A percentile compares a stretch with the other conserved stretches of the same genome.
Evolutionary conservation across 805 yeast genomes (phyloP).

Genomic region (Wickerhamiella vanderwaltii): DNA sequence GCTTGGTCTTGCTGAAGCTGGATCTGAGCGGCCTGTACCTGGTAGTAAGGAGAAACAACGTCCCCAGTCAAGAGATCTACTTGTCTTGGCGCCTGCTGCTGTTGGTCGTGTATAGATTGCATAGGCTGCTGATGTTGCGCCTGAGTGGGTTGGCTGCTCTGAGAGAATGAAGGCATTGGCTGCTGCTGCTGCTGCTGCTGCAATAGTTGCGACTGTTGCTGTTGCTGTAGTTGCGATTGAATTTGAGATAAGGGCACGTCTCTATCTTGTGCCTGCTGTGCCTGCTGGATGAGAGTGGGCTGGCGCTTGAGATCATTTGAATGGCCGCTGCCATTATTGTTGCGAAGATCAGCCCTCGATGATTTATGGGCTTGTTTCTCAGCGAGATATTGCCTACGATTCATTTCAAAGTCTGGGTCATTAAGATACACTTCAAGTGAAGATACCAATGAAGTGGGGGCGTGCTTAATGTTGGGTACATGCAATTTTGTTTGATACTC

Average conservation of each 20-base stretch:
- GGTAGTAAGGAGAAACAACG: slow-evolving; percentile 16
- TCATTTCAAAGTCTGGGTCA: slow-evolving; percentile 73
- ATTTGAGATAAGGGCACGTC: not conserved
- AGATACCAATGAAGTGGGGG: slow-evolving; percentile 83
- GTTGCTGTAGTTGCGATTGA: slow-evolving; percentile 12
- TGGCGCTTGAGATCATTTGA: slow-evolving; percentile 2
- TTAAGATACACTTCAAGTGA: slow-evolving; percentile 79
- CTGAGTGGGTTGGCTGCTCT: not conserved
- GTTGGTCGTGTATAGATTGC: not conserved
- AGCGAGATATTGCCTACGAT: slow-evolving; percentile 63
- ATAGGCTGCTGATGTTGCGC: slow-evolving; percentile 16
- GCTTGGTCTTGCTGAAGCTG: slow-evolving; percentile 22
- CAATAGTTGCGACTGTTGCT: slow-evolving; percentile 8
- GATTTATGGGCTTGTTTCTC: slow-evolving; percentile 40
- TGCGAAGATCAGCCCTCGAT: slow-evolving; percentile 6
- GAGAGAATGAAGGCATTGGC: not conserved
- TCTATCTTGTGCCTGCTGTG: slow-evolving; percentile 14
- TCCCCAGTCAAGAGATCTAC: slow-evolving; percentile 12
- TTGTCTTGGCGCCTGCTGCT: slow-evolving; percentile 6
- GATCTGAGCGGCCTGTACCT: slow-evolving; percentile 18
- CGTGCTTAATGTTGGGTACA: slow-evolving; percentile 93
- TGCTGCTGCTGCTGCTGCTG: slow-evolving; percentile 12
- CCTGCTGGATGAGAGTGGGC: slow-evolving; percentile 14
- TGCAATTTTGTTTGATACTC: slow-evolving; percentile 78
- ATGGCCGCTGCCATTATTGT: slow-evolving; percentile 11